Percentiles rank a stretch among this genome's conserved stretches.
These are phyloP conservation scores for Chlamydomonas reinhardtii DNA, from an alignment of 163 green algal species.

Conservation along the genomic window DNA sequence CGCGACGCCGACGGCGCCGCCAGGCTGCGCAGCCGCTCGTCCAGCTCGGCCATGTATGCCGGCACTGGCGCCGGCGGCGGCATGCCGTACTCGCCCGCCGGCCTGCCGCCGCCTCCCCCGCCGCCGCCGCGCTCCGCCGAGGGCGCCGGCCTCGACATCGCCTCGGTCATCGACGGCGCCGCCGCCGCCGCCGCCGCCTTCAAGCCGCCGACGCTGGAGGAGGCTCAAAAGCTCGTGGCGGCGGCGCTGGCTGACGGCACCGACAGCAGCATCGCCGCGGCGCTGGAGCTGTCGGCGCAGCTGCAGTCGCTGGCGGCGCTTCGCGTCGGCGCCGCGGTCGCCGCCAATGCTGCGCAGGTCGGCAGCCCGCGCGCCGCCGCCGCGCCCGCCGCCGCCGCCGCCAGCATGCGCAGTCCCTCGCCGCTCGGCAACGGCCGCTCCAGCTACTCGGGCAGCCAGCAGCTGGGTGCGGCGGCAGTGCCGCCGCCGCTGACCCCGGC, in stretches of 20 bases:
- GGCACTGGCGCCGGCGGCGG: neutral
- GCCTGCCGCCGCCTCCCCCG: constrained; percentile 27
- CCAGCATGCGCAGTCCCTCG: too few species aligned
- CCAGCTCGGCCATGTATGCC: neutral
- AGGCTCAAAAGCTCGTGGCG: constrained; percentile 26
- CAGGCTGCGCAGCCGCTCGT: neutral
- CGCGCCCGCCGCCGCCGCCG: neutral
- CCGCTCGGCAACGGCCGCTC: neutral
- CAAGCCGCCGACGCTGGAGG: constrained; percentile 12
- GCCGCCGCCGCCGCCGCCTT: neutral
- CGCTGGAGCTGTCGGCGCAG: constrained; percentile 34
- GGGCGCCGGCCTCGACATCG: neutral
- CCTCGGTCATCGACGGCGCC: neutral
- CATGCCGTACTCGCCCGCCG: neutral
- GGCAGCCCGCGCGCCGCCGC: neutral
- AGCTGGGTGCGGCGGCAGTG: neutral
- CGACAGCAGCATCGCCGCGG: constrained; percentile 20
- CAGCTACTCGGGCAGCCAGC: neutral
- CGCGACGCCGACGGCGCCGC: constrained; percentile 23
- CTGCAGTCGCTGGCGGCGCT: constrained; percentile 37
- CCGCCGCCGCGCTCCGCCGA: neutral
- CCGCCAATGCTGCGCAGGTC: neutral
- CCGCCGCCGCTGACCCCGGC: neutral
- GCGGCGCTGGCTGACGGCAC: constrained; percentile 28
- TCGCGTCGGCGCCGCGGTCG: neutral